Evolutionary conservation across 208 protist species (phyloP), one percentile per base, ranked within the genome.

Genomic region (Leptomonas pyrrhocoris): DNA sequence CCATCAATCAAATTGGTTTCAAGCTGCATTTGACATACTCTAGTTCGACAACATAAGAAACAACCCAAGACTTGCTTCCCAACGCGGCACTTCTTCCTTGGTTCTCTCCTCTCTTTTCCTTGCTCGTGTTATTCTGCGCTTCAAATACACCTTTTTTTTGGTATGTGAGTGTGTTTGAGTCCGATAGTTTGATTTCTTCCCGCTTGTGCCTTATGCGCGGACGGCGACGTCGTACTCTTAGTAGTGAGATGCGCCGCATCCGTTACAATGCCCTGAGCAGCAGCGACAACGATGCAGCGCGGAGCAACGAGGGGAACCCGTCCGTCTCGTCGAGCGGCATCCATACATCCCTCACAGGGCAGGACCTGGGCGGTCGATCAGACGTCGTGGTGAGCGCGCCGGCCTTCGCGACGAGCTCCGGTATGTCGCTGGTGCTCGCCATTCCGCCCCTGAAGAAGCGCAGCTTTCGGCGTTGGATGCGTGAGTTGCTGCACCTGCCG

Each of bases 401-500:
- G 34, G 19, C 18, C 56, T 56, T 40, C 16, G 50, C 25, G 9
- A 21, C 57, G 36, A 49, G 36, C 13, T 19, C 61, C 21, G 31
- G 59, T 23, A 57, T n/a, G 57, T n/a, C n/a, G n/a, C 21, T 63
- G 1, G 38, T 73, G 42, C 64, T 83, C 19, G n/a, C 50, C 19
- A 63, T 80, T 40, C 79, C 73, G 1, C 46, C 50, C n/a, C 57
- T 28, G 28, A 68, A 73, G 59, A 63, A 61, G 30, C 61, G 43
- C 59, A 74, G 67, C 28, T 43, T 65, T 1, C 46, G 43, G 6
- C 45, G 27, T 12, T 67, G 74, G 68, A 19, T 77, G 46, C 65
- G 68, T 7, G 67, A 78, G 34, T 12, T 76, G 57, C 46, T 87
- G 1, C 75, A 87, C 56, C 38, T 87, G 27, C 73, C 72, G 21